Evolutionary conservation across 2,329 filamentous ascomycete species (phyloP), one percentile per base, ranked within the genome.

Genomic region (Apiospora rasikravindrae): DNA sequence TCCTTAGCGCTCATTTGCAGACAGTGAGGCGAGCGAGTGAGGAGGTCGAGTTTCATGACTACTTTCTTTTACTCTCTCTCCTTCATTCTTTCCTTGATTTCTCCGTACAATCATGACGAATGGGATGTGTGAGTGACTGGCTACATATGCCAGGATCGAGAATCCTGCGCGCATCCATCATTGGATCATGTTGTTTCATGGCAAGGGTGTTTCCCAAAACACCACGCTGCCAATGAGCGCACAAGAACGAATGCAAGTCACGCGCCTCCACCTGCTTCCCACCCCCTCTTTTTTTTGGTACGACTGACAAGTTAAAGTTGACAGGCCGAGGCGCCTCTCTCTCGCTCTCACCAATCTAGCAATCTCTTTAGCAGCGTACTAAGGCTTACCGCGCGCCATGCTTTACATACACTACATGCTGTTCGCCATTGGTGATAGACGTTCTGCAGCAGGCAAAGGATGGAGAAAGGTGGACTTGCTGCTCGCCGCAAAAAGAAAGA

Each of bases 161-260:
- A 64, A 19, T 40, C 33, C 40, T 22, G 33, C 33, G 33, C 33
- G 57, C 29, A n/a, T 33, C 33, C 57, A 40, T 64, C 57, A 64
- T 64, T 64, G 57, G 57, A 40, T 64, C 19, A 64, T 5, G 57
- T 64, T 64, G 57, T 64, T 64, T 64, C 57, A 64, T 13, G 33
- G 29, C 33, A 64, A 64, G 57, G 57, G 33, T 64, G 16, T 22
- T 61, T 61, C 26, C 11, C 29, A 33, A 64, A 64, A 64, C 57
- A 64, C 3, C 33, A 29, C 37, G 22, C 29, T 22, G 26, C 57
- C 57, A 64, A 64, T 64, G 57, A 40, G 57, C 57, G 22, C 6
- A 24, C 29, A 37, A 40, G 19, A 64, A n/a, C 2, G 57, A n/a
- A 64, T 64, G 57, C 33, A 64, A 64, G 57, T 64, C 57, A 64